Evolutionary conservation across 2,329 filamentous ascomycete genomes (phyloP).

Genomic region (Hypomyces perniciosus): DNA sequence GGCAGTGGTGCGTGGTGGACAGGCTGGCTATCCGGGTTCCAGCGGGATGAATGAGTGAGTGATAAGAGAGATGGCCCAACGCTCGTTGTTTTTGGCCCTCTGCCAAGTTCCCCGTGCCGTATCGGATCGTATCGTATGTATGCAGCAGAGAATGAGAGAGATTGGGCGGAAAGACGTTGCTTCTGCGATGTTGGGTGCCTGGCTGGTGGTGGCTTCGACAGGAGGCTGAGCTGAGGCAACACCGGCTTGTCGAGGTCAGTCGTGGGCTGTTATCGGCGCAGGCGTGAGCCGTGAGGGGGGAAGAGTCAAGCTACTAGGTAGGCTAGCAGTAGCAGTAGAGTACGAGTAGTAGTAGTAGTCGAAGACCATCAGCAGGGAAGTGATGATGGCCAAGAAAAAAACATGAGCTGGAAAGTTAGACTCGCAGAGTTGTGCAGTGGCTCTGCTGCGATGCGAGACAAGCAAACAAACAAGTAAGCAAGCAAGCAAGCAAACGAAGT

Average conservation of each 20-base stretch:
- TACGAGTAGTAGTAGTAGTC: not conserved
- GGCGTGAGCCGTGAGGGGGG: slow-evolving; percentile 1
- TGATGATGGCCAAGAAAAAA: not conserved
- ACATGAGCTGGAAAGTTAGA: not conserved
- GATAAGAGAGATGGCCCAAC: not conserved
- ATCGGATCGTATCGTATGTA: too few species aligned
- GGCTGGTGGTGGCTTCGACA: not conserved
- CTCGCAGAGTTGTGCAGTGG: not conserved
- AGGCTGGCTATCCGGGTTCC: not conserved
- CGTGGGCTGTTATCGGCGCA: not conserved
- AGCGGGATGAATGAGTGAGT: not conserved
- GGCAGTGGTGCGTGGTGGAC: not conserved
- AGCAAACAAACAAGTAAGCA: slow-evolving; percentile 1
- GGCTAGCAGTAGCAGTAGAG: not conserved
- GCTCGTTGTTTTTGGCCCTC: too few species aligned
- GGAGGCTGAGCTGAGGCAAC: slow-evolving; percentile 8
- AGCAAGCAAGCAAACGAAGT: not conserved
- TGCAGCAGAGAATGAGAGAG: not conserved
- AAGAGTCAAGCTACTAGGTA: slow-evolving; percentile 4
- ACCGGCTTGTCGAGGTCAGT: slow-evolving; percentile 3
- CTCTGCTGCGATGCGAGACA: not conserved
- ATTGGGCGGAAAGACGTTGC: not conserved
- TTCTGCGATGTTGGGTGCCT: not conserved
- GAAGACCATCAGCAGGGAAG: not conserved
- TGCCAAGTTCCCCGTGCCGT: too few species aligned